Conservation (phyloP, 345 rosid genomes). For the Brassica nigra region DNA sequence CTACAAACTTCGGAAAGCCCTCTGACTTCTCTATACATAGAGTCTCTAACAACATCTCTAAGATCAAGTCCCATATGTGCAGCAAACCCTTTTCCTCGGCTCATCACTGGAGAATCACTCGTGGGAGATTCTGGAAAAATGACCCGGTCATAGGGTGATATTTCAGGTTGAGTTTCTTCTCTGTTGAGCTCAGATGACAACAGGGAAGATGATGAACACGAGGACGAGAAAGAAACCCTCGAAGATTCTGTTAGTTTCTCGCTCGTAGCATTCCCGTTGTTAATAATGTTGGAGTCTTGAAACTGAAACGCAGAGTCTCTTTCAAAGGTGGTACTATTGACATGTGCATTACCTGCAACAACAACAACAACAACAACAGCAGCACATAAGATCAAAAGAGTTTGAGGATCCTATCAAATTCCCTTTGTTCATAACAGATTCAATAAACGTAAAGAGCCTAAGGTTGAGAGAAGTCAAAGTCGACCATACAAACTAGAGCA, state of each 20-base stretch:
- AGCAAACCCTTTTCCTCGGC: slow-evolving; percentile 49
- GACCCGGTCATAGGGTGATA: slow-evolving; percentile 53
- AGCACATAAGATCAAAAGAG: slow-evolving; percentile 19
- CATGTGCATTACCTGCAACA: slow-evolving; percentile 57
- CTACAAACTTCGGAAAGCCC: slow-evolving; percentile 53
- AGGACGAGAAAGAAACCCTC: slow-evolving; percentile 78
- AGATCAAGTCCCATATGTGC: slow-evolving; percentile 63
- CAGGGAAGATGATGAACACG: slow-evolving; percentile 83
- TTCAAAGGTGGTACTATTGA: slow-evolving; percentile 42
- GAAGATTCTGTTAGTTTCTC: slow-evolving; percentile 80
- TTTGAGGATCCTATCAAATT: background rate
- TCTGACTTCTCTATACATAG: slow-evolving; percentile 82
- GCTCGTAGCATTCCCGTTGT: slow-evolving; percentile 26
- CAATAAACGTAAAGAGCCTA: background rate
- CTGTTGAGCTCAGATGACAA: slow-evolving; percentile 62
- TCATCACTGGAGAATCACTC: slow-evolving; percentile 53
- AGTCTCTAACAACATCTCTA: slow-evolving; percentile 84
- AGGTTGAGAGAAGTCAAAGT: slow-evolving; percentile 18
- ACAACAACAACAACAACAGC: slow-evolving; percentile 5
- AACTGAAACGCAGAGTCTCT: slow-evolving; percentile 43
- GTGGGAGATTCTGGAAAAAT: slow-evolving; percentile 63
- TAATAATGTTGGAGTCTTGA: slow-evolving; percentile 52
- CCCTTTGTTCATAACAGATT: background rate
- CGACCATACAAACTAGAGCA: slow-evolving; percentile 13
- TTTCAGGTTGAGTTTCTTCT: slow-evolving; percentile 60